Evolutionary conservation across 148 eudicot species (phyloP).

Genomic region (Diospyros kaki): DNA sequence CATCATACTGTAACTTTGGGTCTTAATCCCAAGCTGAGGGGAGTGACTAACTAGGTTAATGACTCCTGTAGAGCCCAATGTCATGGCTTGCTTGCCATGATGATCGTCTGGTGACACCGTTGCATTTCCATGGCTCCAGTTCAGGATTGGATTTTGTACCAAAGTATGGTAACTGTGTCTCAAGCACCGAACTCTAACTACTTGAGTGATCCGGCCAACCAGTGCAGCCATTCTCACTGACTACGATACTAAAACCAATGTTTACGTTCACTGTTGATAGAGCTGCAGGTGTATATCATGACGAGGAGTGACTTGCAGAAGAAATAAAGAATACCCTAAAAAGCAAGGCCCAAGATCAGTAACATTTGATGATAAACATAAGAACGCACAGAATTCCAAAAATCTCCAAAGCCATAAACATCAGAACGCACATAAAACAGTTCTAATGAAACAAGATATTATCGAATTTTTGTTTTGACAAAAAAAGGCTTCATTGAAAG

Average conservation of each 20-base stretch:
- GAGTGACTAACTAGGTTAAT: conserved; percentile 19
- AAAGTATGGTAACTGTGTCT: conserved; percentile 17
- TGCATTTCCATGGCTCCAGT: conserved; percentile 2
- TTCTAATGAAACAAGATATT: no score
- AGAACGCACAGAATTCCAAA: no score
- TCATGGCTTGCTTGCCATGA: not conserved
- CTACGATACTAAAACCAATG: not conserved
- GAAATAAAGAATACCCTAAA: not conserved
- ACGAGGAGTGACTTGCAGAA: not conserved
- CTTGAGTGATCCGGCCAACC: conserved; percentile 18
- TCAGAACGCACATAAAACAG: no score
- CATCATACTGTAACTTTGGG: conserved; percentile 28
- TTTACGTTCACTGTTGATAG: not conserved
- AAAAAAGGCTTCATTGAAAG: no score
- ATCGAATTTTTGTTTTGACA: no score
- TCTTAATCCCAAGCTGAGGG: conserved; percentile 17
- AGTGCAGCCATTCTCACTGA: conserved; percentile 19
- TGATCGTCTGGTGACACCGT: not conserved
- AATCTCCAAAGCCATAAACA: no score
- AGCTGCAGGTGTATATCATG: not conserved
- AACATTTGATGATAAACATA: not conserved
- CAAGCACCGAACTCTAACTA: conserved; percentile 19
- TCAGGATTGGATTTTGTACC: conserved; percentile 7
- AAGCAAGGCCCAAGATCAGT: conserved; percentile 5
- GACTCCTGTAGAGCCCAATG: conserved; percentile 9